Base-by-base conservation (phyloP, 2,329 filamentous ascomycete genomes). In the Phaeomoniella chlamydospora region DNA sequence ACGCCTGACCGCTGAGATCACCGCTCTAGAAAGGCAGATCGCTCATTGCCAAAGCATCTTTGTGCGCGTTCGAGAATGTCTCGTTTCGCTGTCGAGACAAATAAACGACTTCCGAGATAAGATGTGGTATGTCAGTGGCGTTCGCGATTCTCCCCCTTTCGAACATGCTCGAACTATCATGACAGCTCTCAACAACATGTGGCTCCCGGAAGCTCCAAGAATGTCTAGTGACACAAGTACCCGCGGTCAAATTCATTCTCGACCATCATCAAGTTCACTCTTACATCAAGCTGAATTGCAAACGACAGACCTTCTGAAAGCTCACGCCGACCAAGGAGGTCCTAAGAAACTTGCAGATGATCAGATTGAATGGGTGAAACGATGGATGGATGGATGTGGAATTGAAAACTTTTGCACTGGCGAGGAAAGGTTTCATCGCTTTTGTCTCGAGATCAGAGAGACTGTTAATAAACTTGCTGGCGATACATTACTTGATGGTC, bases 81-180 rank as follows among this genome's bases (percentile, higher is more conserved):
- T 30, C 16, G 18, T 30, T 11, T 5, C 6, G 29, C n/a, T 31
- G 13, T 31, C 84, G 68, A 67, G 68, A 39, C 74, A 74, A 4
- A 67, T 90, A 26, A 74, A 77, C 39, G 77, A 80, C 15, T 67
- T 94, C 29, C 75, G 90, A 30, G 83, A 94, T 54, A 96, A 96
- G 65, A 94, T 96, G 83, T 98, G 90, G 90, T 98, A 93, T 54
- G 82, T 90, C 41, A 88, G 83, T 1, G 86, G 94, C 54, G 87
- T 96, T 17, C 80, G 84, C 42, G 87, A 88, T 48, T 94, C 90
- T 3, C 81, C 77, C 34, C 75, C 77, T 6, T 96, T 94, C 49
- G 83, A 90, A 41, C 80, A 92, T 46, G 85, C 84, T 29, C 78
- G 79, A 39, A 84, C 88, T 44, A 79, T 96, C 33, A 83, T 86